Evolutionary conservation across 306 rosid species (phyloP), one percentile per base, ranked within the genome.

Genomic region (Luffa acutangula): DNA sequence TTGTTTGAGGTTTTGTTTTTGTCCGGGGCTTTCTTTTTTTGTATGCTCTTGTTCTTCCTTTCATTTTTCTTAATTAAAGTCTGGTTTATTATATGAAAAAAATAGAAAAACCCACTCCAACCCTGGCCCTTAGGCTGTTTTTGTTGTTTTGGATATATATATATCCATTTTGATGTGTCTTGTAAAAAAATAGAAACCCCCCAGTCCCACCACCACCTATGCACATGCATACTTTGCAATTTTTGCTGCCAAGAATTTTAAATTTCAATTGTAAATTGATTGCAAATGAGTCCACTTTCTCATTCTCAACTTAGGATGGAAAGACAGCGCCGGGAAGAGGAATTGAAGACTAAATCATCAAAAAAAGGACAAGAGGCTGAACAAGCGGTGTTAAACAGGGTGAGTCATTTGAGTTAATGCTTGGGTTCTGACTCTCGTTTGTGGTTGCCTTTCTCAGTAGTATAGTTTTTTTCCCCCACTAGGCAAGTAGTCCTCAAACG

Each of bases 311-410:
- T 48, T 83, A 95, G 99, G 87, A 93, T 95, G 99, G 99, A 95
- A 87, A 90, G 99, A 81, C 99, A 95, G 79, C 92, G 99, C 36
- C 90, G 96, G 70, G 99, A 95, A 87, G 99, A 95, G 72, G 99
- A 95, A 79, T 80, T 95, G 64, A 95, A 89, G 81, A 90, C 84
- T 11, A 88, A 96, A 62, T 59, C 96, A 41, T 86, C 97, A 0
- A 95, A 87, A 80, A 95, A 89, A 79, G 97, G 96, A 62, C 97
- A 87, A 46, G 99, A 88, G 53, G 87, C 93, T 20, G 99, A 95
- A 75, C 97, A 92, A 82, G 79, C 86, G 15, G 25, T 90, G 73
- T 85, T 86, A 65, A 95, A 91, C 84, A 87, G 99, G 91, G 99
- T 95, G 84, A 76, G 81, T 69, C 14, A 59, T 77, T 21, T 42